Conservation (phyloP, 2,329 filamentous ascomycete genomes). For the Sphaerulina vaccinii region DNA sequence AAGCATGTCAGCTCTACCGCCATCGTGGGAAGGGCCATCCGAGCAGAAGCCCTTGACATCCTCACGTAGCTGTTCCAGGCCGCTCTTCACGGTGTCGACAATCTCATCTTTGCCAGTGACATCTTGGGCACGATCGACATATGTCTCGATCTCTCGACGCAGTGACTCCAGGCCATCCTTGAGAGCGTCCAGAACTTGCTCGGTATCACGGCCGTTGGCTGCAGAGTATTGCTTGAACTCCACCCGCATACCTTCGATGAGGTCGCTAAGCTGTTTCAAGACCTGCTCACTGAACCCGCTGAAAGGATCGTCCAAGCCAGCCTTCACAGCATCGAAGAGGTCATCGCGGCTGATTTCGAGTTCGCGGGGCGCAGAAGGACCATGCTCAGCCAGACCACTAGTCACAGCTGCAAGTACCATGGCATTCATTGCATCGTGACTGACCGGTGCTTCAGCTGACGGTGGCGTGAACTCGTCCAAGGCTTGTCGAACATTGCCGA, state of each 20-base stretch:
- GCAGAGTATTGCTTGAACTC: slow-evolving; percentile 77
- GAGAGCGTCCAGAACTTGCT: slow-evolving; percentile 83
- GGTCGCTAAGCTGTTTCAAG: slow-evolving; percentile 57
- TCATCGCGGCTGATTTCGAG: slow-evolving; percentile 52
- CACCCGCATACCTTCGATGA: slow-evolving; percentile 60
- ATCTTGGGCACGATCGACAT: slow-evolving; percentile 71
- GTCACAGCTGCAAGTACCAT: slow-evolving; percentile 59
- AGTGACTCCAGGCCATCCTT: slow-evolving; percentile 84
- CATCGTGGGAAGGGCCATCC: slow-evolving; percentile 45
- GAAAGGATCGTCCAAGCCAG: slow-evolving; percentile 55
- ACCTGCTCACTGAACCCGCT: slow-evolving; percentile 59
- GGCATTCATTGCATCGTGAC: slow-evolving; percentile 52
- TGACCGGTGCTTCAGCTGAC: slow-evolving; percentile 39
- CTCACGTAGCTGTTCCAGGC: slow-evolving; percentile 63
- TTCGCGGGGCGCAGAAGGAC: slow-evolving; percentile 41
- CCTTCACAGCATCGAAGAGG: slow-evolving; percentile 59
- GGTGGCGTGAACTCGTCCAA: slow-evolving; percentile 73
- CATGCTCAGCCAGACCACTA: slow-evolving; percentile 55
- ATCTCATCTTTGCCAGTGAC: slow-evolving; percentile 74
- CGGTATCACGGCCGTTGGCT: slow-evolving; percentile 75
- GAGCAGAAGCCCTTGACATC: slow-evolving; percentile 57
- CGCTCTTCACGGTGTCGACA: slow-evolving; percentile 64
- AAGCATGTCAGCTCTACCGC: slow-evolving; percentile 48
- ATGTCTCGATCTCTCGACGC: slow-evolving; percentile 74
- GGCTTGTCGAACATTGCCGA: slow-evolving; percentile 80